Conservation (phyloP, 176 grass and related monocot genomes). For the Carex cristatella region DNA sequence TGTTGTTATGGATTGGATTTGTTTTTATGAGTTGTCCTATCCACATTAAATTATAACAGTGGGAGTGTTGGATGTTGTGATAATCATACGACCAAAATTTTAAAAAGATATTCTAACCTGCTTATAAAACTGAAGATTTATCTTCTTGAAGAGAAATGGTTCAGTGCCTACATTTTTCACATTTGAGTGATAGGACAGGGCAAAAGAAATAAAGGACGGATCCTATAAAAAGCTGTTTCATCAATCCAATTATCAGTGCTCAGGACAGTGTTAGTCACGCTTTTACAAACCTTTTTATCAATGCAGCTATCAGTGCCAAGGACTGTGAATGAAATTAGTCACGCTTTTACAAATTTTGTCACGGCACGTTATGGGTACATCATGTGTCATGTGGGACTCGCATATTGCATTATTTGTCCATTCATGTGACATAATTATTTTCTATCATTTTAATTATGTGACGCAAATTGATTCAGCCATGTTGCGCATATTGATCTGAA, state of each 20-base stretch:
- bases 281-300: too few relatives aligned
- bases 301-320: neutral
- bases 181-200: neutral
- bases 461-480: too few relatives aligned
- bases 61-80: neutral
- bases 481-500: too few relatives aligned
- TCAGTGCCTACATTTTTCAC: neutral
- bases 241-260: too few relatives aligned
- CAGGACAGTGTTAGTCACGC: neutral
- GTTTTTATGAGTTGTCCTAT: neutral
- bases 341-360: too few relatives aligned
- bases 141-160: neutral
- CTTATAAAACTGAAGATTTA: neutral
- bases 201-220: too few relatives aligned
- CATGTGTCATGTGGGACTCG: too few relatives aligned
- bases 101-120: neutral
- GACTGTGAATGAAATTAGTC: neutral
- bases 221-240: too few relatives aligned
- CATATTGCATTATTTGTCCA: too few relatives aligned
- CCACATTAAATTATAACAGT: neutral
- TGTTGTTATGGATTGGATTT: neutral
- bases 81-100: neutral
- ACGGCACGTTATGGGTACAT: too few relatives aligned
- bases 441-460: too few relatives aligned
- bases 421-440: too few relatives aligned